These are phyloP conservation scores for Colletotrichum somersetense DNA, from an alignment of 2,329 filamentous ascomycete genomes.

Conservation along the genomic window DNA sequence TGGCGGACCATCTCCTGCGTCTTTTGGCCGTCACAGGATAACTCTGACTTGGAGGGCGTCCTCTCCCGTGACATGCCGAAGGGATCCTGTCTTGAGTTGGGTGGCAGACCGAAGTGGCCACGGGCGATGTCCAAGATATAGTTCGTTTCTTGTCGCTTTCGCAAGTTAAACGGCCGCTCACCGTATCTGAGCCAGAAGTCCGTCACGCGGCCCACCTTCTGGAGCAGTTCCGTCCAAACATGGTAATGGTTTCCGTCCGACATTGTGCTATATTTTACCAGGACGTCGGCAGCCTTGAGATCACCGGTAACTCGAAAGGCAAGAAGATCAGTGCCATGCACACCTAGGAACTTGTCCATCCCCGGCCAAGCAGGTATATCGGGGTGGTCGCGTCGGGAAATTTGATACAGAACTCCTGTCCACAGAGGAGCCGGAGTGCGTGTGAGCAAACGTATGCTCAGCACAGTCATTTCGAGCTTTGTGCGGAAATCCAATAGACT, in stretches of 20 bases:
- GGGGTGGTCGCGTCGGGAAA: constrained; percentile 7
- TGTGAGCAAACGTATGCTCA: neutral
- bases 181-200: constrained; percentile 4
- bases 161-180: no score
- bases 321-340: constrained; percentile 14
- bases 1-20: constrained; percentile 1
- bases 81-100: neutral
- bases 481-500: constrained; percentile 3
- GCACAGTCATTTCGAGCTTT: neutral
- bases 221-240: no score
- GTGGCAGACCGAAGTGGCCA: neutral
- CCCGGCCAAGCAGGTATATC: neutral
- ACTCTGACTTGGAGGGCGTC: neutral
- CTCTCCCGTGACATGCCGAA: constrained; percentile 7
- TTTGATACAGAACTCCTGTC: constrained; percentile 5
- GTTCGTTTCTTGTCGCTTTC: no score
- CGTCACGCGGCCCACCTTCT: no score
- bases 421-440: constrained; percentile 1
- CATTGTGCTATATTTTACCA: neutral
- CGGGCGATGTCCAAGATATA: neutral
- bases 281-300: neutral
- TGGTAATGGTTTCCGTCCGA: no score
- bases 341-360: constrained; percentile 9
- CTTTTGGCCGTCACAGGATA: neutral
- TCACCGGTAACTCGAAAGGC: neutral